Percentiles rank a stretch among this genome's conserved stretches.
Evolutionary conservation across 2,329 filamentous ascomycete genomes (phyloP).

Genomic region (Elsinoe batatas): DNA sequence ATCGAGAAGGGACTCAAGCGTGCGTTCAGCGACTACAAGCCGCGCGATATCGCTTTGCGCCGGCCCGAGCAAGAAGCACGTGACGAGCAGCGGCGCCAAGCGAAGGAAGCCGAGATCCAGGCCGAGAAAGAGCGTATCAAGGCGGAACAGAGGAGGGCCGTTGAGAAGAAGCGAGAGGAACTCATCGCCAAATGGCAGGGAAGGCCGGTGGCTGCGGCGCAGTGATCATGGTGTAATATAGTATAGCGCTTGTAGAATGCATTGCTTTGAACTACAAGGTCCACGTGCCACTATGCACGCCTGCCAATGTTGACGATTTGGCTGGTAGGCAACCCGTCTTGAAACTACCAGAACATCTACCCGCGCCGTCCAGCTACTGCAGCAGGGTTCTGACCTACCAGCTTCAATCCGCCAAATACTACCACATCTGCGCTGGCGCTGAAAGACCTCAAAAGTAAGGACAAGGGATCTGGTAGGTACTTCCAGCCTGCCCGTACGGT

Average conservation of each 20-base stretch:
- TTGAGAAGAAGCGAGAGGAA: slow-evolving; percentile 8
- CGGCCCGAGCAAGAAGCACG: slow-evolving; percentile 75
- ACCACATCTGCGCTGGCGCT: too few species aligned
- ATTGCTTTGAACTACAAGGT: neutral
- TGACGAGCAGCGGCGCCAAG: slow-evolving; percentile 58
- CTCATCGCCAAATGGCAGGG: slow-evolving; percentile 4
- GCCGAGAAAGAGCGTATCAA: slow-evolving; percentile 20
- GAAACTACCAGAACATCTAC: too few species aligned
- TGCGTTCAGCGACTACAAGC: slow-evolving; percentile 80
- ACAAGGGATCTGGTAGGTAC: too few species aligned
- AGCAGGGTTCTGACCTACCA: too few species aligned
- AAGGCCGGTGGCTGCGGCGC: neutral
- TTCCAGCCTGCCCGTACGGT: too few species aligned
- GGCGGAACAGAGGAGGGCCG: neutral
- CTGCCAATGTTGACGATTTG: too few species aligned
- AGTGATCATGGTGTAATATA: neutral
- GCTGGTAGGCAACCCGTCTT: too few species aligned
- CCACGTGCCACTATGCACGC: too few species aligned
- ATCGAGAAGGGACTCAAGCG: slow-evolving; percentile 81
- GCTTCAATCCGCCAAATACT: too few species aligned
- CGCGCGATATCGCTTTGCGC: slow-evolving; percentile 84
- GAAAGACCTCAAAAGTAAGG: too few species aligned
- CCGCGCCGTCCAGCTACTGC: too few species aligned
- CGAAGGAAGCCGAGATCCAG: slow-evolving; percentile 27
- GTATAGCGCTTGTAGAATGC: neutral